Evolutionary conservation across 805 yeast species (phyloP), one percentile per base, ranked within the genome.

Genomic region (Kockiozyma suomiensis): DNA sequence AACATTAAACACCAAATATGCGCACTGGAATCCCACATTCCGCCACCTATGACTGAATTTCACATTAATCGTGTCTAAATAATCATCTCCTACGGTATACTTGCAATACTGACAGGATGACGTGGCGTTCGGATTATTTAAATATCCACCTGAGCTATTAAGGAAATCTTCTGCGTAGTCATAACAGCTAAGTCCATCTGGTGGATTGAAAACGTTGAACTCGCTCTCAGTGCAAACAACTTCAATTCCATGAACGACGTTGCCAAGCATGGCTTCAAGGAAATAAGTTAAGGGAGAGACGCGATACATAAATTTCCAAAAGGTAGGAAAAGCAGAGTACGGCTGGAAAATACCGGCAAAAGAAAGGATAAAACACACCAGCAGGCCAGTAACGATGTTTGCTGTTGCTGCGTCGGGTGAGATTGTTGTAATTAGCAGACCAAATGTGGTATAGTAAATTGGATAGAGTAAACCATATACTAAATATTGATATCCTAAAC

Each of bases 241-340:
- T 41, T 73, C 70, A 61, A 81, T 75, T 42, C 78, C 79, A 64
- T 86, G 85, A 66, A 79, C 73, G 52, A 80, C 77, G 33, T 70
- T 73, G 26, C 75, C 77, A 46, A 85, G 75, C 62, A 86, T 76
- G 55, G 82, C 78, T 64, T 82, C 84, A 58, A 88, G 76, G 71
- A 86, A 82, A 70, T 89, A 89, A 1, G 93, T 87, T 73, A 81
- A 81, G 7, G 80, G 96, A 25, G 89, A 85, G 17, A 78, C 79
- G 66, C 87, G 81, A 81, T 88, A 85, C 91, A 89, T 86, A 72
- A 87, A 89, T 48, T 82, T 84, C 96, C 96, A 89, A 77, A 89
- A 89, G 0, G 89, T 85, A 10, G 96, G 94, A 85, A 88, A 81
- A 51, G 78, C 73, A 10, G 25, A 19, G 43, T 74, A 74, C 12